Percentiles rank a stretch among this genome's conserved stretches.
Evolutionary conservation across 768 basidiomycete genomes (phyloP).

Genomic region (Cytidiella melzeri): DNA sequence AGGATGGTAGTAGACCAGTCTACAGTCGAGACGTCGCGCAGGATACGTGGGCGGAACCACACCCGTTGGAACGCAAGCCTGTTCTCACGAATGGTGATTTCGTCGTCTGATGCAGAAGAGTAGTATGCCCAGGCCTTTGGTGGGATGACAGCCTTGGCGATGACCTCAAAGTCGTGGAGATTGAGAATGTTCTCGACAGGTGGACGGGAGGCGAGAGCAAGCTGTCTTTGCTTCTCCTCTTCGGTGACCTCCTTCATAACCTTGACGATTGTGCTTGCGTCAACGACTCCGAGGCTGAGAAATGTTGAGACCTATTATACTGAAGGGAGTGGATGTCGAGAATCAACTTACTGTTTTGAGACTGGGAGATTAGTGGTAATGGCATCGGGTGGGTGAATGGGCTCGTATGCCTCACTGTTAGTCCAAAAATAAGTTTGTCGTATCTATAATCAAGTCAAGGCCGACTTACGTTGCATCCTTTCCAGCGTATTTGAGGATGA

Average conservation of each 20-base stretch:
- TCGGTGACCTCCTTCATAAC: constrained; percentile 57
- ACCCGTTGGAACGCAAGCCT: constrained; percentile 85
- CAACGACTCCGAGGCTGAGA: constrained; percentile 58
- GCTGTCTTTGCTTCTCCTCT: constrained; percentile 64
- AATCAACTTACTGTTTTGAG: constrained; percentile 56
- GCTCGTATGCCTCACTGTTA: constrained; percentile 63
- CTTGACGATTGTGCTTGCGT: constrained; percentile 59
- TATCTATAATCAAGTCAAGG: too few relatives aligned
- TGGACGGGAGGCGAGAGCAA: constrained; percentile 58
- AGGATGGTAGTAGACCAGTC: constrained; percentile 83
- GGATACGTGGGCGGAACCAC: constrained; percentile 30
- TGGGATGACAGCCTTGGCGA: constrained; percentile 75
- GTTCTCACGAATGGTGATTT: constrained; percentile 86
- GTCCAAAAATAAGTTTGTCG: too few relatives aligned
- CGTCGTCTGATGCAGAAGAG: constrained; percentile 92
- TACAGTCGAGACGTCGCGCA: constrained; percentile 79
- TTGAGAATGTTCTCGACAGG: constrained; percentile 76
- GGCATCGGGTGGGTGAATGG: constrained; percentile 83
- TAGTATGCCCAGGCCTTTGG: constrained; percentile 96
- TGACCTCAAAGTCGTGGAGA: constrained; percentile 93
- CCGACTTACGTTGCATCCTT: constrained; percentile 38
- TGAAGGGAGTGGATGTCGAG: not conserved
- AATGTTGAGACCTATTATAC: not conserved
- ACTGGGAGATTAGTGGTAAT: constrained; percentile 72
- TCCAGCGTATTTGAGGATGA: constrained; percentile 51